Evolutionary conservation across 495 filamentous ascomycete genomes (phyloP), one percentile per base, ranked within the genome.

Genomic region (Clohesyomyces aquaticus): DNA sequence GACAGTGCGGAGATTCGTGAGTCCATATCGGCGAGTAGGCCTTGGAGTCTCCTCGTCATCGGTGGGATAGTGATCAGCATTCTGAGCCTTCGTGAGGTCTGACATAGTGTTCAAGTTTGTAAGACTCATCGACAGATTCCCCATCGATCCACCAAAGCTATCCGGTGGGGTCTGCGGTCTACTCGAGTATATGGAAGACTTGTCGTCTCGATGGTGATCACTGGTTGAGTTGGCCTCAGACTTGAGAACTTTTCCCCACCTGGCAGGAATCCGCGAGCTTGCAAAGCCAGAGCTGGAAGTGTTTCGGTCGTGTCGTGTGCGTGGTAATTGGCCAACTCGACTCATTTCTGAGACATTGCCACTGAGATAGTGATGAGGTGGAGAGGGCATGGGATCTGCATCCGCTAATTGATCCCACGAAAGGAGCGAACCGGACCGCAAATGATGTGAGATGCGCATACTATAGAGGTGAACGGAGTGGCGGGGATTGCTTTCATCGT

Each of bases 381-480:
- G 65, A 28, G 46, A 49, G n/a, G 49, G 29, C 23, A 57, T 25
- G 11, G 60, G 55, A 14, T 56, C 22, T 9, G 48, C 50, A 35
- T 65, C 55, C 1, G 46, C 49, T 12, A 60, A 35, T 49, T n/a
- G 27, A 9, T 67, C 58, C 57, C 53, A 63, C 2, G 68, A 71
- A 3, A 71, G 55, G 19, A 62, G 38, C 3, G 71, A 73, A 12
- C 35, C 58, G 18, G 71, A 71, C 16, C 71, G 68, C 11, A 73
- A 46, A 52, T 71, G 71, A 21, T 67, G 66, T 9, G 68, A 73
- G 22, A 73, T 71, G 3, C 67, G 51, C 68, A 73, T 71, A 32
- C 60, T 71, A 45, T 71, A 65, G 3, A 73, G 61, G 52, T 73
- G 71, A 12, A 73, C 61, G 27, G 70, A 72, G 16, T 38, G 42